Evolutionary conservation across 1,284 basidiomycete species (phyloP).

Genomic region (Crepidotus sp.): DNA sequence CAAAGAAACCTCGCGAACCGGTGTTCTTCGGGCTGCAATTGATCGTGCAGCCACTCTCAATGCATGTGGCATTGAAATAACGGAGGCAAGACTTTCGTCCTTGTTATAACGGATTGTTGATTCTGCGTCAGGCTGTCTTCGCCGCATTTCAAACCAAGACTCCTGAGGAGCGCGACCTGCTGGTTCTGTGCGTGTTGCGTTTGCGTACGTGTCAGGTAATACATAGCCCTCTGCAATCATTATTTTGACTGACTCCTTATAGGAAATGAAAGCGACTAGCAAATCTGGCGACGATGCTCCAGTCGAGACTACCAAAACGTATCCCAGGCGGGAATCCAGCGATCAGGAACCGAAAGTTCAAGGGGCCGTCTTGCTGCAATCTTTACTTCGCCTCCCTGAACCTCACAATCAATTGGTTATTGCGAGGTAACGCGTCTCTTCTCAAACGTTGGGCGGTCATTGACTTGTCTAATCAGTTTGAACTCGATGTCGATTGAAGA

Average conservation of each 20-base stretch:
- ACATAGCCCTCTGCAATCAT: background rate
- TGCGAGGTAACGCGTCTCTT: constrained; percentile 44
- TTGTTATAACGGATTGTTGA: constrained; percentile 1
- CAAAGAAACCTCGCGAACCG: constrained; percentile 38
- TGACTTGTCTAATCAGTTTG: constrained; percentile 37
- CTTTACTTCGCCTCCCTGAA: constrained; percentile 58
- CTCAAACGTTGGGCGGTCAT: background rate
- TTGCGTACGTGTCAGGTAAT: constrained; percentile 51
- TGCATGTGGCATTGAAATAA: constrained; percentile 33
- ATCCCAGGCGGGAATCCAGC: constrained; percentile 19
- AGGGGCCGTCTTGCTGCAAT: constrained; percentile 79
- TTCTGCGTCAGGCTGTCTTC: constrained; percentile 41
- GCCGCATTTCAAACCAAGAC: constrained; percentile 50
- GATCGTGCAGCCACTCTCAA: constrained; percentile 52
- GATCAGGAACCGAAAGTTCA: constrained; percentile 62
- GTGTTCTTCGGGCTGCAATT: constrained; percentile 61
- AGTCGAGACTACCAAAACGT: constrained; percentile 14
- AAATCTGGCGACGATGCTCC: constrained; percentile 5
- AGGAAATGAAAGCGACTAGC: constrained; percentile 29
- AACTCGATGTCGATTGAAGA: constrained; percentile 49
- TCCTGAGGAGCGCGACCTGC: constrained; percentile 34
- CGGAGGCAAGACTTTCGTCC: constrained; percentile 29
- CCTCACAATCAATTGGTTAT: constrained; percentile 60
- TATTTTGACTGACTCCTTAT: constrained; percentile 3
- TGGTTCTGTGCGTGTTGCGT: constrained; percentile 60